These are phyloP conservation scores for Candida germanica DNA, from an alignment of 805 yeast species.

Conservation along the genomic window DNA sequence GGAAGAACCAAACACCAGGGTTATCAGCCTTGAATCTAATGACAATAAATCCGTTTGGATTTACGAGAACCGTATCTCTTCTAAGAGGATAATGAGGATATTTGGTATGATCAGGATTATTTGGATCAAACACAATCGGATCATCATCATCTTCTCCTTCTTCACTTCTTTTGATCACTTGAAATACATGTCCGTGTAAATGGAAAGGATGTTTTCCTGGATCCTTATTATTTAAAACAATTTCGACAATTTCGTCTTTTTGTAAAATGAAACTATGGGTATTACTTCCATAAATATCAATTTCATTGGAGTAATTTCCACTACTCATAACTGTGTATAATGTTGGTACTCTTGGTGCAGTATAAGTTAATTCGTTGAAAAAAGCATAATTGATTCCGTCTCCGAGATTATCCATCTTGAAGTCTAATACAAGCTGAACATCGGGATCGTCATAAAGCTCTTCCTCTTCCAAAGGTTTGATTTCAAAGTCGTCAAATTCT, in stretches of 20 bases:
- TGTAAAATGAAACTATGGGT: slow-evolving; percentile 72
- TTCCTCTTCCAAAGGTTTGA: slow-evolving; percentile 26
- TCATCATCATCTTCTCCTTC: slow-evolving; percentile 52
- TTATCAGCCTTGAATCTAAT: slow-evolving; percentile 87
- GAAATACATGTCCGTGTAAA: slow-evolving; percentile 91
- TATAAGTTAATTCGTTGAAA: slow-evolving; percentile 82
- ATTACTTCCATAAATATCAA: slow-evolving; percentile 69
- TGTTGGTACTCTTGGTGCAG: slow-evolving; percentile 81
- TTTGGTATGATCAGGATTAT: slow-evolving; percentile 21
- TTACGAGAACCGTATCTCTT: slow-evolving; percentile 78
- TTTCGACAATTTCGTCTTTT: slow-evolving; percentile 67
- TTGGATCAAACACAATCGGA: slow-evolving; percentile 46
- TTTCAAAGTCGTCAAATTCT: slow-evolving; percentile 40
- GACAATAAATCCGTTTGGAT: slow-evolving; percentile 82
- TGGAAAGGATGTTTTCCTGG: slow-evolving; percentile 98
- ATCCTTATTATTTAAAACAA: slow-evolving; percentile 81
- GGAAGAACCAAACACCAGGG: slow-evolving; percentile 99
- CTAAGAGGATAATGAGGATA: slow-evolving; percentile 76
- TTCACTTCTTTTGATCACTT: slow-evolving; percentile 69
- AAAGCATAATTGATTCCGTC: slow-evolving; percentile 95
- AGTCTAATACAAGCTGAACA: slow-evolving; percentile 63
- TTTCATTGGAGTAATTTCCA: slow-evolving; percentile 55
- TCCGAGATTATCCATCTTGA: slow-evolving; percentile 77
- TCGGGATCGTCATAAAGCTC: slow-evolving; percentile 66
- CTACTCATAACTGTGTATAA: slow-evolving; percentile 75